phyloP scores from a whole-genome alignment of 2,329 filamentous ascomycete genomes.

The Microcyclospora tardicrescens region DNA sequence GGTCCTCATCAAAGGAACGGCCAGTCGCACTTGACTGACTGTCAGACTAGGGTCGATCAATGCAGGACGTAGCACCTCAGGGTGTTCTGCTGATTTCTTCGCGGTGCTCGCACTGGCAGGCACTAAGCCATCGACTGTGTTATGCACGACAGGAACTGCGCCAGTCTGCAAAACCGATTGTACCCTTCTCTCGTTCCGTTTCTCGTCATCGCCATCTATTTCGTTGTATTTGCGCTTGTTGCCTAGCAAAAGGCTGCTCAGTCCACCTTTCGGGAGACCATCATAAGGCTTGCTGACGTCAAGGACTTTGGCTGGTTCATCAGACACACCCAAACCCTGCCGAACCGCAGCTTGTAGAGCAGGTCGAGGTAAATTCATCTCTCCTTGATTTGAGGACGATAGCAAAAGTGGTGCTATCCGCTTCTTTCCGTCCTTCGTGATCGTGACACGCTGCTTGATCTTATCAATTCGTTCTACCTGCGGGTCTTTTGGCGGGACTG shows the following conservation, averaged over 20 bases:
- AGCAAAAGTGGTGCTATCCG: constrained; percentile 84
- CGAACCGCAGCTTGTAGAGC: constrained; percentile 69
- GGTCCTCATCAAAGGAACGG: constrained; percentile 72
- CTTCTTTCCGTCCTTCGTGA: constrained; percentile 96
- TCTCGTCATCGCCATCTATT: constrained; percentile 60
- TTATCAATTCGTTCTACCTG: constrained; percentile 49
- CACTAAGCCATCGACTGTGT: constrained; percentile 64
- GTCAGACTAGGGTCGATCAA: constrained; percentile 71
- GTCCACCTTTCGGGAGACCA: constrained; percentile 76
- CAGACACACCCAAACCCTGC: constrained; percentile 35
- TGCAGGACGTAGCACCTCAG: constrained; percentile 78
- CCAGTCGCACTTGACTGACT: constrained; percentile 71
- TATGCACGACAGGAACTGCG: constrained; percentile 60
- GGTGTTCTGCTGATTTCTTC: constrained; percentile 36
- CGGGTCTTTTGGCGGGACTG: constrained; percentile 33
- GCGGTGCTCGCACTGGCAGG: constrained; percentile 56
- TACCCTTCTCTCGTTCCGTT: constrained; percentile 45
- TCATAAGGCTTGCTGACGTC: constrained; percentile 92
- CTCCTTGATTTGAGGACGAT: constrained; percentile 66
- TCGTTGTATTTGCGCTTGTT: constrained; percentile 78
- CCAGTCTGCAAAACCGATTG: constrained; percentile 46
- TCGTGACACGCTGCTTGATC: constrained; percentile 81
- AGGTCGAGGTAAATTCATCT: constrained; percentile 79
- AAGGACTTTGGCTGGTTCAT: constrained; percentile 47
- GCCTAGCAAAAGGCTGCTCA: constrained; percentile 73